Evolutionary conservation across 768 basidiomycete species (phyloP).

Genomic region (Trametopsis cervina): DNA sequence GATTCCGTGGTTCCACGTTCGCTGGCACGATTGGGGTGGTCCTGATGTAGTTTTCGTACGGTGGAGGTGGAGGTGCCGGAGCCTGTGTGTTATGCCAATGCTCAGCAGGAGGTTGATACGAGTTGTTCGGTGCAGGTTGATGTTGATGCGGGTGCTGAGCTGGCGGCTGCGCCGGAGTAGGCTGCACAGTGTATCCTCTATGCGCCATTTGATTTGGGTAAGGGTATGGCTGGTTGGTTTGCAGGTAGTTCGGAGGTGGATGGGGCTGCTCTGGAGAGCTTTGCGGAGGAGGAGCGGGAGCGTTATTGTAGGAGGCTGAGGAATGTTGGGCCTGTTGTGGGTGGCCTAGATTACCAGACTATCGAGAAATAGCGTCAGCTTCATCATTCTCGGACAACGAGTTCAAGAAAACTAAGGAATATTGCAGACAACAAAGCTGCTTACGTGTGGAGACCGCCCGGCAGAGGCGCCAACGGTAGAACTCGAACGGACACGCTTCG

Average conservation of each 20-base stretch:
- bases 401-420: not conserved
- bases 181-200: not conserved
- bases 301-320: constrained; percentile 28
- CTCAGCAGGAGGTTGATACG: constrained; percentile 14
- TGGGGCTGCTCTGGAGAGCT: constrained; percentile 32
- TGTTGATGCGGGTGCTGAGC: constrained; percentile 9
- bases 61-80: constrained; percentile 11
- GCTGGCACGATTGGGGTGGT: constrained; percentile 36
- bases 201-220: constrained; percentile 18
- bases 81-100: constrained; percentile 19
- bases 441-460: constrained; percentile 45
- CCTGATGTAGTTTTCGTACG: constrained; percentile 25
- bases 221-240: constrained; percentile 16
- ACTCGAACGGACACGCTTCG: constrained; percentile 36
- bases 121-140: constrained; percentile 15
- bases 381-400: constrained; percentile 10
- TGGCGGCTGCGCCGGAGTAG: constrained; percentile 11
- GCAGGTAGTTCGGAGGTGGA: constrained; percentile 32
- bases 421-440: constrained; percentile 15
- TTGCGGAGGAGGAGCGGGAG: constrained; percentile 27
- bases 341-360: constrained; percentile 11
- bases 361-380: constrained; percentile 12
- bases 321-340: constrained; percentile 38
- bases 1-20: constrained; percentile 31
- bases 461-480: constrained; percentile 37